These are phyloP conservation scores for Kandelia obovata DNA, from an alignment of 345 rosid species.

Conservation along the genomic window DNA sequence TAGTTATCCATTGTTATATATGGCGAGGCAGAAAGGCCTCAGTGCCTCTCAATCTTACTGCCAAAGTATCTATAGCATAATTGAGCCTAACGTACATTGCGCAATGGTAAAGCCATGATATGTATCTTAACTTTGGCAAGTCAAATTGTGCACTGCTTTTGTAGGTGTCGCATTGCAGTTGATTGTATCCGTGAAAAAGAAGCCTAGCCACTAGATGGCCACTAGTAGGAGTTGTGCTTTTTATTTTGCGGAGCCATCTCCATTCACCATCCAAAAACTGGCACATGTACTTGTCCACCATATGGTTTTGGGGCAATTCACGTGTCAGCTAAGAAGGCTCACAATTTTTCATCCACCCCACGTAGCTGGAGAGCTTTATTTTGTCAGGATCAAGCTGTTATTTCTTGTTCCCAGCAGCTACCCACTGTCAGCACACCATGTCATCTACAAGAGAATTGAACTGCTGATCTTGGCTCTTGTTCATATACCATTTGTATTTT, in stretches of 20 bases:
- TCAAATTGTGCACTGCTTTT: background rate
- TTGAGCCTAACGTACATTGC: background rate
- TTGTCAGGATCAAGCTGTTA: too few species aligned
- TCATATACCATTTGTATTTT: too few species aligned
- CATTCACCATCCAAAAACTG: background rate
- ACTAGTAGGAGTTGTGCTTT: too few species aligned
- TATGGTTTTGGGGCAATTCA: background rate
- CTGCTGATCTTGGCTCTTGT: too few species aligned
- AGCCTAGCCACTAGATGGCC: too few species aligned
- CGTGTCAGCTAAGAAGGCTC: constrained; percentile 6
- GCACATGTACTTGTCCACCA: background rate
- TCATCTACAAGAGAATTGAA: too few species aligned
- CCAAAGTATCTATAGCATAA: background rate
- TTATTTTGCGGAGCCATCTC: background rate
- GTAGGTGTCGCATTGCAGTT: background rate
- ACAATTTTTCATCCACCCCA: background rate
- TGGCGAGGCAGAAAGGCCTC: background rate
- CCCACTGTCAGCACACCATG: too few species aligned
- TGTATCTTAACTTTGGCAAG: background rate
- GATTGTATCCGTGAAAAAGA: background rate
- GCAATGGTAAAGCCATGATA: background rate
- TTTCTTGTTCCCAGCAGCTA: too few species aligned
- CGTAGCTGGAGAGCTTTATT: too few species aligned
- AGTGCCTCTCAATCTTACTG: background rate
- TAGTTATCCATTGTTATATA: background rate